Evolutionary conservation across 768 basidiomycete genomes (phyloP).

Genomic region (Tylopilus sp.): DNA sequence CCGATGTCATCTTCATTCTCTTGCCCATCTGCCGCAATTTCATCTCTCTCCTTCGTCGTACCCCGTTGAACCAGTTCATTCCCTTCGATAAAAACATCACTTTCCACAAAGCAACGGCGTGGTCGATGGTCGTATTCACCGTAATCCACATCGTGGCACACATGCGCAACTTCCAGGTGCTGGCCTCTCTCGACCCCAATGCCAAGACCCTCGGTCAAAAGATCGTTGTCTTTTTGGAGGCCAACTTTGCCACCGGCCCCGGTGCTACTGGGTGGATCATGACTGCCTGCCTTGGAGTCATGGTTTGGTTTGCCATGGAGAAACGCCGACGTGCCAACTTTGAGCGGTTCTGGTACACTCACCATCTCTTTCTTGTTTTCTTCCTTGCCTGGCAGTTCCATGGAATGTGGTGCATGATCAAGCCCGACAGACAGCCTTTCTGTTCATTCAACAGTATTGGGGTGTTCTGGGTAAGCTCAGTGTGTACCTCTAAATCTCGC

Average conservation of each 20-base stretch:
- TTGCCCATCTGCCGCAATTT: constrained; percentile 95
- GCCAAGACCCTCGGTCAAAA: constrained; percentile 53
- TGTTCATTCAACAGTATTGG: constrained; percentile 85
- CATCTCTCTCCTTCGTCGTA: constrained; percentile 82
- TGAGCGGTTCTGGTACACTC: constrained; percentile 86
- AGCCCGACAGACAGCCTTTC: constrained; percentile 84
- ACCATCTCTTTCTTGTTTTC: constrained; percentile 89
- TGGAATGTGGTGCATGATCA: constrained; percentile 96
- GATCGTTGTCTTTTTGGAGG: constrained; percentile 65
- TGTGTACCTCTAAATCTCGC: background rate
- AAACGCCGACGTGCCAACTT: constrained; percentile 75
- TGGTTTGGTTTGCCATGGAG: constrained; percentile 85
- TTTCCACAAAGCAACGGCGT: constrained; percentile 88
- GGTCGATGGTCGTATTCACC: constrained; percentile 81
- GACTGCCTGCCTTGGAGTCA: constrained; percentile 65
- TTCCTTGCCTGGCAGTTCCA: constrained; percentile 94
- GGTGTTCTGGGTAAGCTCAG: constrained; percentile 83
- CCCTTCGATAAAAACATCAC: constrained; percentile 93
- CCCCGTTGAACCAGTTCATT: constrained; percentile 80
- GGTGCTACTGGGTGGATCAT: constrained; percentile 88
- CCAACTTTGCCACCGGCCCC: constrained; percentile 83
- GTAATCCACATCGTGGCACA: constrained; percentile 79
- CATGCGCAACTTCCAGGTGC: constrained; percentile 77
- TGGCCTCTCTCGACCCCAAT: constrained; percentile 53
- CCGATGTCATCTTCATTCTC: constrained; percentile 91